Percentiles rank a stretch among this genome's conserved stretches.
phyloP scores from a whole-genome alignment of 495 filamentous ascomycete genomes.

The Hypomontagnella submonticulosa region DNA sequence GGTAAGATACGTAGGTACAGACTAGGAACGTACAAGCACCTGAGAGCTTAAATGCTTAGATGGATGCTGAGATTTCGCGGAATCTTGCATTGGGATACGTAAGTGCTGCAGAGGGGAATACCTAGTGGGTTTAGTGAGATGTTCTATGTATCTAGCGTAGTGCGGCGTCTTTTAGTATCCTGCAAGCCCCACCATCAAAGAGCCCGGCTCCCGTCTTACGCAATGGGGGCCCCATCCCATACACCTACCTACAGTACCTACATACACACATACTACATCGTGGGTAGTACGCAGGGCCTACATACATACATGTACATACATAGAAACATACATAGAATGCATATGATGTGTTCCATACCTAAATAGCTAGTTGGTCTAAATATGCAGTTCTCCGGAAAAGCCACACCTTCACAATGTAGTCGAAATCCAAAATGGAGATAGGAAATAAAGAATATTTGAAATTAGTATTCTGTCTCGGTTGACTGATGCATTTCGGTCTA shows the following conservation, averaged over 20 bases:
- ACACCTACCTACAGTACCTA: conserved; percentile 6
- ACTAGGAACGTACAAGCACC: not conserved
- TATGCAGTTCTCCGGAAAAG: no score
- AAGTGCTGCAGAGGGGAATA: conserved; percentile 42
- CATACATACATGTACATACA: conserved; percentile 8
- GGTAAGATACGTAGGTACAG: conserved; percentile 20
- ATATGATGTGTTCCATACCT: not conserved
- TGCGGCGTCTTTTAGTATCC: conserved; percentile 39
- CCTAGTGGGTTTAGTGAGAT: conserved; percentile 12
- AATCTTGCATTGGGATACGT: conserved; percentile 50
- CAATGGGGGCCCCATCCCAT: conserved; percentile 12
- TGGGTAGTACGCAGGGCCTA: not conserved
- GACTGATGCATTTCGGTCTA: no score
- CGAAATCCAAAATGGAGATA: no score
- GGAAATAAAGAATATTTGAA: no score
- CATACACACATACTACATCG: conserved; percentile 4
- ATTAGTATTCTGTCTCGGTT: no score
- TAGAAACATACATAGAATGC: not conserved
- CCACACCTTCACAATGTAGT: no score
- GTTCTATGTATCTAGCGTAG: no score
- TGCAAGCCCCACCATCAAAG: conserved; percentile 40
- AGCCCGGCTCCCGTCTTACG: conserved; percentile 44
- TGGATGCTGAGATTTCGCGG: conserved; percentile 43
- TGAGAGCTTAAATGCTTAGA: conserved; percentile 1
- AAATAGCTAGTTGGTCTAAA: not conserved